Evolutionary conservation across 2,329 filamentous ascomycete species (phyloP).

Genomic region (Colletotrichum eleusines): DNA sequence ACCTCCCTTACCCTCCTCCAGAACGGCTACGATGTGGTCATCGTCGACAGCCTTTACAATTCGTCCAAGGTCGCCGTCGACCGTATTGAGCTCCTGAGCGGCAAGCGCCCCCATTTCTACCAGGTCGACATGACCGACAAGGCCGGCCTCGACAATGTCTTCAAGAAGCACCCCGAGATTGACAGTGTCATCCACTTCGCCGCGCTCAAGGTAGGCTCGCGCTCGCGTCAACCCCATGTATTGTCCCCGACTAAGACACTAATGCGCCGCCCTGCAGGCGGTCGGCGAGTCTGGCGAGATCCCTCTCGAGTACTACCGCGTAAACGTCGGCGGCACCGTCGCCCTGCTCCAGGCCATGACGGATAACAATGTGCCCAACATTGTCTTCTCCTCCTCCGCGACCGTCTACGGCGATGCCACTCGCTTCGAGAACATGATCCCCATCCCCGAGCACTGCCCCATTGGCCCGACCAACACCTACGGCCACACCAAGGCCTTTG

Average conservation of each 20-base stretch:
- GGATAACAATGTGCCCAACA: conserved; percentile 91
- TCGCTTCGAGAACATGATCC: conserved; percentile 97
- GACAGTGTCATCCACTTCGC: conserved; percentile 99
- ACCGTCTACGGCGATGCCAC: conserved; percentile 99
- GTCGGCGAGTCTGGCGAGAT: conserved; percentile 96
- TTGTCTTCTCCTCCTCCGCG: conserved; percentile 98
- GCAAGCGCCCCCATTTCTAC: conserved; percentile 88
- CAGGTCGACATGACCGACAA: conserved; percentile 91
- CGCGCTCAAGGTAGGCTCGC: conserved; percentile 83
- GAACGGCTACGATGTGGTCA: conserved; percentile 95
- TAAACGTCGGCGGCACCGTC: conserved; percentile 95
- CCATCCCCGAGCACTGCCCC: conserved; percentile 96
- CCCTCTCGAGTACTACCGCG: conserved; percentile 96
- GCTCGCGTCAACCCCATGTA: neutral
- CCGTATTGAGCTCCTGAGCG: conserved; percentile 93
- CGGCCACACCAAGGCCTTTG: conserved; percentile 93
- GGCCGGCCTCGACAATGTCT: conserved; percentile 85
- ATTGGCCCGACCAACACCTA: conserved; percentile 98
- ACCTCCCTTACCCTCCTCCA: conserved; percentile 92
- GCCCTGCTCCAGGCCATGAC: conserved; percentile 88
- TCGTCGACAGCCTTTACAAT: conserved; percentile 97
- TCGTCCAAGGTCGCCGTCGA: conserved; percentile 92
- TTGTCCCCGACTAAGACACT: neutral
- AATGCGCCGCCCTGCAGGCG: conserved; percentile 67
- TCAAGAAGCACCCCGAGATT: conserved; percentile 89